A percentile compares a stretch with the other conserved stretches of the same genome.
Evolutionary conservation across 2,329 filamentous ascomycete genomes (phyloP).

Genomic region (Ophiocordyceps polyrhachis-furcata): DNA sequence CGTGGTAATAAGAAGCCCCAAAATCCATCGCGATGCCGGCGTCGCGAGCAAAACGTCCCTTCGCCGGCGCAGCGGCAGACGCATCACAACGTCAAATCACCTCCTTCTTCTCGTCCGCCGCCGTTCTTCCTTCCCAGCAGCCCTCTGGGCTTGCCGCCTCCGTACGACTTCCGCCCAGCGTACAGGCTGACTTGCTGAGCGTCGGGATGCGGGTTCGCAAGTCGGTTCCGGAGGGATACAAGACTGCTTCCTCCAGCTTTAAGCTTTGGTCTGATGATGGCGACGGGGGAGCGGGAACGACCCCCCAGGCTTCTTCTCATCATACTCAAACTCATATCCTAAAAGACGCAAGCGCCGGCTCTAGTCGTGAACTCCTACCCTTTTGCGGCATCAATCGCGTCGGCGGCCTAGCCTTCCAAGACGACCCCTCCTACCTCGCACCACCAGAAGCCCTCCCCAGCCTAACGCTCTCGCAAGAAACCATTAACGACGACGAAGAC

Average conservation of each 20-base stretch:
- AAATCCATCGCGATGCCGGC: conserved; percentile 22
- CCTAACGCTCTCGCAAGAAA: conserved; percentile 37
- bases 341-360: conserved; percentile 6
- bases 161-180: conserved; percentile 38
- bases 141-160: conserved; percentile 11
- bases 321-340: background rate
- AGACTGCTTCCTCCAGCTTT: conserved; percentile 46
- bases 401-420: conserved; percentile 47
- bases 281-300: background rate
- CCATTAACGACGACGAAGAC: conserved; percentile 17
- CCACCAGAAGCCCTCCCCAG: conserved; percentile 23
- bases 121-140: conserved; percentile 13
- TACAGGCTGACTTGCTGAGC: conserved; percentile 70
- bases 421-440: conserved; percentile 16
- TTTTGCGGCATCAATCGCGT: conserved; percentile 68
- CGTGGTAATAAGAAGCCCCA: too few species aligned
- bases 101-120: conserved; percentile 34
- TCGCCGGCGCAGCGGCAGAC: conserved; percentile 39
- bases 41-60: conserved; percentile 40
- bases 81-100: conserved; percentile 44
- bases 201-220: conserved; percentile 94
- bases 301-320: conserved; percentile 4
- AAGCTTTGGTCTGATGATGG: conserved; percentile 26
- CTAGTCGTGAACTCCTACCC: conserved; percentile 47
- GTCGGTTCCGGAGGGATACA: conserved; percentile 84